phyloP scores from a whole-genome alignment of 2,329 filamentous ascomycete species.

The Aspergillus aculeatus region DNA sequence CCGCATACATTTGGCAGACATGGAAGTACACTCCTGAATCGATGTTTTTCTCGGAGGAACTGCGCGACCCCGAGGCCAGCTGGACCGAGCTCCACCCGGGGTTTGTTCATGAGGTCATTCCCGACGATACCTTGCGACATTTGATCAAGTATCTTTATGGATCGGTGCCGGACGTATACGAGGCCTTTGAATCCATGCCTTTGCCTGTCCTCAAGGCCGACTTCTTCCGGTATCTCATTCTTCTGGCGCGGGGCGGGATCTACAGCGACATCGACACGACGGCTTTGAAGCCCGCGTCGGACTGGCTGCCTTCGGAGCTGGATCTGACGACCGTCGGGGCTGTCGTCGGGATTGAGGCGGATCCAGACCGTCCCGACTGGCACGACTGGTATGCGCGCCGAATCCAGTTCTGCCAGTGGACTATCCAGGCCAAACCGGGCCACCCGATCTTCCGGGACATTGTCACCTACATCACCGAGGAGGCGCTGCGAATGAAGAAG shows the following conservation, averaged over 20 bases:
- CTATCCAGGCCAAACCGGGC: constrained; percentile 91
- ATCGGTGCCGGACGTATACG: constrained; percentile 72
- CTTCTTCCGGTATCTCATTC: constrained; percentile 72
- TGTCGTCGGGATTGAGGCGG: constrained; percentile 92
- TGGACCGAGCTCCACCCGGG: constrained; percentile 86
- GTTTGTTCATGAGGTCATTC: constrained; percentile 95
- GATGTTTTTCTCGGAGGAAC: constrained; percentile 68
- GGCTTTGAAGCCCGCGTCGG: constrained; percentile 75
- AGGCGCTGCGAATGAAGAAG: constrained; percentile 72
- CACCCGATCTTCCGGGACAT: constrained; percentile 88
- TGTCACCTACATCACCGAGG: constrained; percentile 79
- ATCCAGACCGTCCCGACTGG: constrained; percentile 92
- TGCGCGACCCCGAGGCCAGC: constrained; percentile 80
- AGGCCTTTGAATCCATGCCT: constrained; percentile 72
- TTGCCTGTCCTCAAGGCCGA: constrained; percentile 75
- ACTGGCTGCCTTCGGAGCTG: constrained; percentile 82
- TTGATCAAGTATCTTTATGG: constrained; percentile 85
- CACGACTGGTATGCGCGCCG: constrained; percentile 91
- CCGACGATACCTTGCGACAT: constrained; percentile 80
- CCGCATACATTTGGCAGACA: constrained; percentile 98
- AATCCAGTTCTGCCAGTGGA: constrained; percentile 99
- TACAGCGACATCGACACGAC: constrained; percentile 93
- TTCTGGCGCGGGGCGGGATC: constrained; percentile 74
- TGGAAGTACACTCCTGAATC: constrained; percentile 87
- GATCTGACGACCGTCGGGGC: constrained; percentile 77